Evolutionary conservation across 345 rosid genomes (phyloP).

Genomic region (Lenwebbia sp.): DNA sequence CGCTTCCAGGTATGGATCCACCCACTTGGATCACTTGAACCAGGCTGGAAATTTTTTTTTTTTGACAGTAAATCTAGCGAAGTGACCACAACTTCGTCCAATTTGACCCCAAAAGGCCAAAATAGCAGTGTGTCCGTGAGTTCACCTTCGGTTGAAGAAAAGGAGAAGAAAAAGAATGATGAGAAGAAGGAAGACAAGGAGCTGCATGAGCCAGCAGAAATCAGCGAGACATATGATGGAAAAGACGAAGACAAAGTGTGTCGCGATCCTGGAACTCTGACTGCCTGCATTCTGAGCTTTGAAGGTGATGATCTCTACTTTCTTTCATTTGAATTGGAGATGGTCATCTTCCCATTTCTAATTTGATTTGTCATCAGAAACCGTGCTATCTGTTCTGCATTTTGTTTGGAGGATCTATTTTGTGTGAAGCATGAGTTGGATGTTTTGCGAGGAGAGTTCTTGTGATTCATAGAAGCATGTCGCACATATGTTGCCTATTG

Average conservation of each 20-base stretch:
- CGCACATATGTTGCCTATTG: not conserved
- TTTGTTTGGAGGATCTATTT: not conserved
- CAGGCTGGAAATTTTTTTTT: too few relatives aligned
- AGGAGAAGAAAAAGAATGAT: not conserved
- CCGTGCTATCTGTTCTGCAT: not conserved
- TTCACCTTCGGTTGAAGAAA: slow-evolving; percentile 13
- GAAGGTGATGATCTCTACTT: not conserved
- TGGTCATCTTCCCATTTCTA: not conserved
- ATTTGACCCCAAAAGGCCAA: slow-evolving; percentile 4
- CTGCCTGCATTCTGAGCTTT: slow-evolving; percentile 45
- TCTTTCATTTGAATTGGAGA: not conserved
- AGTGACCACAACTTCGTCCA: not conserved
- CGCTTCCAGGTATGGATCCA: too few relatives aligned
- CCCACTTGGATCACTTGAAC: too few relatives aligned
- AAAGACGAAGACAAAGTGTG: slow-evolving; percentile 17
- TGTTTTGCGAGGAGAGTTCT: not conserved
- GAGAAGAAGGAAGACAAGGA: slow-evolving; percentile 12
- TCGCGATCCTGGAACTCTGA: slow-evolving; percentile 9
- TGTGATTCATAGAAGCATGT: not conserved
- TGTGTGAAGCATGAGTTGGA: not conserved
- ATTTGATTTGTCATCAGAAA: not conserved
- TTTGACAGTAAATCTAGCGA: not conserved
- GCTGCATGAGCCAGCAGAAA: slow-evolving; percentile 11
- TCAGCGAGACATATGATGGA: slow-evolving; percentile 33
- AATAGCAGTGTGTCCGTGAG: not conserved